phyloP scores from a whole-genome alignment of 257 asterid genomes.

The Coffea canephora region DNA sequence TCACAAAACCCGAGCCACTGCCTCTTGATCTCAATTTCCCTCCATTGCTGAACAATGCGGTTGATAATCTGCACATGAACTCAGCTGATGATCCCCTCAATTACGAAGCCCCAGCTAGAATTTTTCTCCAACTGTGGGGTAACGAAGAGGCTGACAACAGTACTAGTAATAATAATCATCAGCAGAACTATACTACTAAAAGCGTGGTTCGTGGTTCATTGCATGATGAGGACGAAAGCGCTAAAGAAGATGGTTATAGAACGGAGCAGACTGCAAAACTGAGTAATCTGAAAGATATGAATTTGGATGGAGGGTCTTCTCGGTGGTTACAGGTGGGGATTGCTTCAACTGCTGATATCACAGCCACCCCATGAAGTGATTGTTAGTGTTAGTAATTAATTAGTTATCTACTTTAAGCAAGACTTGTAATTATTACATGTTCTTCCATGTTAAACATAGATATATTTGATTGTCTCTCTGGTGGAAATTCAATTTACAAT shows the following conservation, averaged over 20 bases:
- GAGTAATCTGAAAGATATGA: slow-evolving; percentile 55
- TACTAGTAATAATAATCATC: slow-evolving; percentile 11
- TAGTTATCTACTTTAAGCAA: background rate
- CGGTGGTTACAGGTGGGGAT: slow-evolving; percentile 78
- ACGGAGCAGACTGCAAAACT: slow-evolving; percentile 49
- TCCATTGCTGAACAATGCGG: slow-evolving; percentile 13
- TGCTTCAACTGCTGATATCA: slow-evolving; percentile 44
- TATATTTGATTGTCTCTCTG: background rate
- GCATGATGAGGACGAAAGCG: slow-evolving; percentile 9
- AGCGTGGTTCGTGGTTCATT: background rate
- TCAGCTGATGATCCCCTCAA: background rate
- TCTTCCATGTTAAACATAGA: background rate
- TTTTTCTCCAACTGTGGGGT: slow-evolving; percentile 36
- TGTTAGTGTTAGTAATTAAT: background rate
- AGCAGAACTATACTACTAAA: background rate
- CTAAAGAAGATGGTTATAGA: slow-evolving; percentile 37
- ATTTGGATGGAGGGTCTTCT: slow-evolving; percentile 52
- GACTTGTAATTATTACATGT: slow-evolving; percentile 14
- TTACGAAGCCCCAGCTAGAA: slow-evolving; percentile 27
- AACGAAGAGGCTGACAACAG: slow-evolving; percentile 1
- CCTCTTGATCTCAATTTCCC: slow-evolving; percentile 53
- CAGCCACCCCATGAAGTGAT: slow-evolving; percentile 9
- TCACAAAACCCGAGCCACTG: slow-evolving; percentile 15
- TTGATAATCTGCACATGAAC: background rate
- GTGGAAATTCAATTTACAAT: background rate